phyloP scores from a whole-genome alignment of 768 basidiomycete genomes.

The Antrodiella citrinella region DNA sequence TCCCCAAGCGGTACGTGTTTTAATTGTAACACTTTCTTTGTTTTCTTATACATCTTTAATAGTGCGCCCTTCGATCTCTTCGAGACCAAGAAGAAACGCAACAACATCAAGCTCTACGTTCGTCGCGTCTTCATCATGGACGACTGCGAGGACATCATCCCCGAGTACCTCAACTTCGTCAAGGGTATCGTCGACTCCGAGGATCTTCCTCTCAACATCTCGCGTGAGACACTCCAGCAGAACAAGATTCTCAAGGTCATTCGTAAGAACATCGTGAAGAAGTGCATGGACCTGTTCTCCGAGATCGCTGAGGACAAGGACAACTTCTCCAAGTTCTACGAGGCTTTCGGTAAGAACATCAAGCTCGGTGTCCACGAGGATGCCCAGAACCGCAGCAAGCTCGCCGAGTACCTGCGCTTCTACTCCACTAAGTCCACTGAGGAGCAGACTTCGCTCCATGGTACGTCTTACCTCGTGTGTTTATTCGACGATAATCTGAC shows the following conservation, averaged over 20 bases:
- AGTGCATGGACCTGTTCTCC: constrained; percentile 86
- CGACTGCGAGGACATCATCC: constrained; percentile 98
- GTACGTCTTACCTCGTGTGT: constrained; percentile 29
- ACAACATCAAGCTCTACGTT: constrained; percentile 99
- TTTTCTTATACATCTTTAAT: constrained; percentile 3
- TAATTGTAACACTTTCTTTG: not conserved
- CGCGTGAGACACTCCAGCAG: constrained; percentile 98
- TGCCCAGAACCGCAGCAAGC: constrained; percentile 97
- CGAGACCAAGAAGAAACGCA: constrained; percentile 99
- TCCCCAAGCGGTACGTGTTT: constrained; percentile 82
- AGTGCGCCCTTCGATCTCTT: constrained; percentile 99
- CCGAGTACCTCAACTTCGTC: constrained; percentile 99
- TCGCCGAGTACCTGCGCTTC: constrained; percentile 98
- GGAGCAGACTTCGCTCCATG: constrained; percentile 90
- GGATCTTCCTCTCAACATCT: constrained; percentile 99
- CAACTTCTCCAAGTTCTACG: constrained; percentile 94
- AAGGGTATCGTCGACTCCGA: constrained; percentile 99
- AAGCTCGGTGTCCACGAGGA: constrained; percentile 99
- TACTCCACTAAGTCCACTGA: constrained; percentile 90
- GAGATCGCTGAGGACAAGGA: constrained; percentile 99
- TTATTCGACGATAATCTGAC: not conserved
- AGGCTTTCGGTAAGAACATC: constrained; percentile 98
- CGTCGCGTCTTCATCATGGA: constrained; percentile 99
- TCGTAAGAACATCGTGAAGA: constrained; percentile 99
- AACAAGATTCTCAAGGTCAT: constrained; percentile 99